Evolutionary conservation across 495 filamentous ascomycete genomes (phyloP), one percentile per base, ranked within the genome.

Genomic region (Rhizodiscina lignyota): DNA sequence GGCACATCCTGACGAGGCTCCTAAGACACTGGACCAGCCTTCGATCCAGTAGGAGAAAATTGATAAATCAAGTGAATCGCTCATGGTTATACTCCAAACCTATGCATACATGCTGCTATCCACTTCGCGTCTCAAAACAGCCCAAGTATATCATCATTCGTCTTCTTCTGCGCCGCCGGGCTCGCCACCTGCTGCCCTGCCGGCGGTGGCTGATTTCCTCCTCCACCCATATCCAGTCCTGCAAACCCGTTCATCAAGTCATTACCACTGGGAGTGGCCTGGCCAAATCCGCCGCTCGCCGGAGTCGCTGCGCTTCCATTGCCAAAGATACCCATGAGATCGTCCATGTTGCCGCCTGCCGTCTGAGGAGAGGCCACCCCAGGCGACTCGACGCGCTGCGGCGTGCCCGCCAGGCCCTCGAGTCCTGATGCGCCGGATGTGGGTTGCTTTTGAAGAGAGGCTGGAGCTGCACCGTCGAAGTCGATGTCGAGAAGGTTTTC

Each of bases 401-500:
- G 83, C 8, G 85, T 91, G 11, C 78, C 81, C 19, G 70, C 73
- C 18, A 82, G 61, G 10, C 77, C 79, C 51, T 83, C 80, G 1
- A 85, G 58, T 13, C 79, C 77, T 12, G 72, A 74, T 39, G 70
- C 51, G 32, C 74, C 72, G 18, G 53, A 58, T 6, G 60, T 48
- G n/a, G 76, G 68, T 28, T 70, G 68, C 42, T 77, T 77, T 43
- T 91, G 81, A 13, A 84, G 70, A 13, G 78, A 85, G 11, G 89
- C 89, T 0, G 89, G 91, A 17, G 83, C 89, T 4, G 80, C 76
- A 20, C 89, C 91, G 51, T 96, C 89, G 54, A 96, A 96, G 61
- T 97, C 89, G 49, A 97, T 94, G 56, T 97, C 89, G 37, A 97
- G 68, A 22, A 97, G 66, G 49, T 96, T 97, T 54, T 97, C 89